Evolutionary conservation across 169 alveolate species (phyloP), one percentile per base, ranked within the genome.

Genomic region (Plasmodium relictum): DNA sequence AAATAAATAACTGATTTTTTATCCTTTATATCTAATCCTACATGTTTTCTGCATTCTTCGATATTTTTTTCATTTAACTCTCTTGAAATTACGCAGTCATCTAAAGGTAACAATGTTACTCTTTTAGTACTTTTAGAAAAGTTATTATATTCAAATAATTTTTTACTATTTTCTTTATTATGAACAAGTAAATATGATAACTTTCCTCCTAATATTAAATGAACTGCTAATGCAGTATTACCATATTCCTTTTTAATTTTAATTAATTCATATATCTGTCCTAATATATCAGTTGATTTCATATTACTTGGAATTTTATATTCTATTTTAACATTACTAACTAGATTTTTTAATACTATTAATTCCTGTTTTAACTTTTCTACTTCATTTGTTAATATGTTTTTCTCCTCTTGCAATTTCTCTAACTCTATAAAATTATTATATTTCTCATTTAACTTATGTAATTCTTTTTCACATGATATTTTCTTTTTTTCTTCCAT

Each of bases 101-200:
- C 71, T 48, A 94, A 73, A 2, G 96, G 96, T 37, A 94, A 56
- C 22, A 94, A 90, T n/a, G 96, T 94, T 7, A 94, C 94, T 56
- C 93, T 89, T 62, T 68, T 88, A 16, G 52, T 58, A 42, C 85
- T 68, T 16, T 68, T 50, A 6, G 94, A 73, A 41, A 94, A 74
- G 8, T 89, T 69, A 63, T 94, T 94, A 45, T 68, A 65, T 85
- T 94, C 94, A 52, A 94, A 94, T 22, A 94, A 26, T 1, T 69
- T 74, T 62, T 80, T 89, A 44, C 94, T 94, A 44, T 88, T 41
- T 59, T 94, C 93, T 66, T 92, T 91, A 58, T 94, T 88, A 16
- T 78, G 87, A 12, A 92, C 96, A 12, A 94, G 76, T 42, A 94
- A 58, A 44, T 94, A 94, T 14, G 85, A 73, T 41, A 94, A 86